Evolutionary conservation across 2,329 filamentous ascomycete species (phyloP).

Genomic region (Rutstroemia sp.): DNA sequence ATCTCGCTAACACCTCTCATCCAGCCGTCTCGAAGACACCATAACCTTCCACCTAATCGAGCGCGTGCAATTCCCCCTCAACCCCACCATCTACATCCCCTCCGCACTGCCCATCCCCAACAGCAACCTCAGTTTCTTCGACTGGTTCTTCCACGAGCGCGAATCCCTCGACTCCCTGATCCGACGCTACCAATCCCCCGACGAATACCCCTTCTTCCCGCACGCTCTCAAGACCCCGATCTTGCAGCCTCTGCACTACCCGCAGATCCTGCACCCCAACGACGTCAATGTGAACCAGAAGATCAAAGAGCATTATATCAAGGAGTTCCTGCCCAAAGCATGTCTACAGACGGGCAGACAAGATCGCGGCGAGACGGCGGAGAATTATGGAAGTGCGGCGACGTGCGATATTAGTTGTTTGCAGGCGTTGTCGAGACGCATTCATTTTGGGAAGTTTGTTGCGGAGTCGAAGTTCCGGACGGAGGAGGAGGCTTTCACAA

Average conservation of each 20-base stretch:
- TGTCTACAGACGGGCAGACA: constrained; percentile 71
- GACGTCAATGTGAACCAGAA: constrained; percentile 82
- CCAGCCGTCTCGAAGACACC: constrained; percentile 89
- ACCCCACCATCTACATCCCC: constrained; percentile 76
- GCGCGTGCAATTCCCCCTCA: constrained; percentile 93
- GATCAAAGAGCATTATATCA: constrained; percentile 80
- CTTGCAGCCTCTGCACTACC: constrained; percentile 82
- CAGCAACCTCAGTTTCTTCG: constrained; percentile 71
- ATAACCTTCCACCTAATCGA: constrained; percentile 97
- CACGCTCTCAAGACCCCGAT: constrained; percentile 71
- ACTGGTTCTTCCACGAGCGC: constrained; percentile 88
- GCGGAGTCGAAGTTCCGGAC: constrained; percentile 91
- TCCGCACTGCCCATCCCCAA: constrained; percentile 74
- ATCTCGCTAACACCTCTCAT: not conserved
- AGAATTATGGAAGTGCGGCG: constrained; percentile 92
- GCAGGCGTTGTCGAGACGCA: constrained; percentile 81
- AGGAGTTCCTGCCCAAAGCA: constrained; percentile 73
- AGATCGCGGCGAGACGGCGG: constrained; percentile 77
- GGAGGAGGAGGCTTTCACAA: constrained; percentile 72
- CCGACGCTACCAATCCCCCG: constrained; percentile 88
- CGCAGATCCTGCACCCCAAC: constrained; percentile 79
- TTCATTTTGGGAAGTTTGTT: constrained; percentile 98
- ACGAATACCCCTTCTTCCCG: constrained; percentile 97
- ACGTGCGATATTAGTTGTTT: constrained; percentile 86
- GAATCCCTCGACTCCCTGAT: constrained; percentile 89